A percentile compares a stretch with the other conserved stretches of the same genome.
Evolutionary conservation across 2,329 filamentous ascomycete genomes (phyloP).

Genomic region (Fusarium robinianum): DNA sequence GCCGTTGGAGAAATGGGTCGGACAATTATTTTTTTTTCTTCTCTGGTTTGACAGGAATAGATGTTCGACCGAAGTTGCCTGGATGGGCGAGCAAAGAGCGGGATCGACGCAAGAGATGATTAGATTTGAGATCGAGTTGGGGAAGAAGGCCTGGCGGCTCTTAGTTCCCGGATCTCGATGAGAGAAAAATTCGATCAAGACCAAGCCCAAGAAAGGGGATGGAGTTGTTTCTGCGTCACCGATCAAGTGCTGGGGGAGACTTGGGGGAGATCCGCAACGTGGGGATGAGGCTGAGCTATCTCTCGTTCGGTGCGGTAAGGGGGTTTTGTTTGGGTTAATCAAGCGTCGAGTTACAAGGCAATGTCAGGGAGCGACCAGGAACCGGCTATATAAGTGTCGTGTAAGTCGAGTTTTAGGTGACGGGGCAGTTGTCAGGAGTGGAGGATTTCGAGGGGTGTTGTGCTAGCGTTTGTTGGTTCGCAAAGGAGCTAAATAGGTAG

Average conservation of each 20-base stretch:
- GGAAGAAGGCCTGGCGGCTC: constrained; percentile 15
- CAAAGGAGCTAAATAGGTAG: too few species aligned
- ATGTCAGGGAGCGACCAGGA: not conserved
- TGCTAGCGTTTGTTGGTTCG: constrained; percentile 22
- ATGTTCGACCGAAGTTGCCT: constrained; percentile 6
- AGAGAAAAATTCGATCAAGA: constrained; percentile 27
- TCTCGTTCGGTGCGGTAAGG: constrained; percentile 26
- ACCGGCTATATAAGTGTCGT: constrained; percentile 25
- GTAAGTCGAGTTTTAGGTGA: constrained; percentile 31
- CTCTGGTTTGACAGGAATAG: too few species aligned
- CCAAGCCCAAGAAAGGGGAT: constrained; percentile 26
- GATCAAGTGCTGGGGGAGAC: constrained; percentile 30
- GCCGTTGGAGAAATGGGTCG: constrained; percentile 14
- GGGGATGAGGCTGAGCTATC: constrained; percentile 34
- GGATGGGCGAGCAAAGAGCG: constrained; percentile 8
- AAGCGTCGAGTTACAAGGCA: constrained; percentile 22
- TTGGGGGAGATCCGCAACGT: constrained; percentile 32
- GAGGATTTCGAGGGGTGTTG: constrained; percentile 18
- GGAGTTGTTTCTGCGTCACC: constrained; percentile 32
- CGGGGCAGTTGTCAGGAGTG: constrained; percentile 14
- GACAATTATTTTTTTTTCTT: too few species aligned
- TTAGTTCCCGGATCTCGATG: constrained; percentile 29
- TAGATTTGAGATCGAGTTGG: constrained; percentile 19
- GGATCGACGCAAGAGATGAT: constrained; percentile 13
- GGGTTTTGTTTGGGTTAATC: constrained; percentile 24